phyloP scores from a whole-genome alignment of 2,329 filamentous ascomycete species.

The Leptographium wingfieldii region DNA sequence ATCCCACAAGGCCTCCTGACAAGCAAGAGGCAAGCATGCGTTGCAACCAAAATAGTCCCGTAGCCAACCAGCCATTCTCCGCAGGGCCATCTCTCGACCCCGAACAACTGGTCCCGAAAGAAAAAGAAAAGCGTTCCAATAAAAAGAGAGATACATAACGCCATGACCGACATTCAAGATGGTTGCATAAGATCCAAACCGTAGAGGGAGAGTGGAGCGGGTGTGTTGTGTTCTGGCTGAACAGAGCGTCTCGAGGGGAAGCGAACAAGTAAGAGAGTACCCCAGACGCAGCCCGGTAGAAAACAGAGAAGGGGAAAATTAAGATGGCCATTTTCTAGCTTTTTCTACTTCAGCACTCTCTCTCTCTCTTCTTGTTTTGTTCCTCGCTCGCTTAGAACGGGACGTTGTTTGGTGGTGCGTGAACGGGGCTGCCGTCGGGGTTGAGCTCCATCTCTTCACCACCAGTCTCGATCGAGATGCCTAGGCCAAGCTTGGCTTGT shows the following conservation, averaged over 20 bases:
- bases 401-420: slow-evolving; percentile 41
- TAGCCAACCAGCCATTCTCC: not conserved
- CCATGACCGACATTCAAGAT: not conserved
- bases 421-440: slow-evolving; percentile 49
- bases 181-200: not conserved
- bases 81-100: not conserved
- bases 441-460: slow-evolving; percentile 80
- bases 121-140: not conserved
- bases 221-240: not conserved
- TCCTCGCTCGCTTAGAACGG: slow-evolving; percentile 42
- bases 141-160: not conserved
- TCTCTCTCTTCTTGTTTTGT: not conserved
- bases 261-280: not conserved
- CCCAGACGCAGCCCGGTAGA: not conserved
- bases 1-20: not conserved
- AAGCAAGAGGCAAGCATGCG: not conserved
- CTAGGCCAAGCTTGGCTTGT: slow-evolving; percentile 87
- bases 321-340: not conserved
- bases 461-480: slow-evolving; percentile 79
- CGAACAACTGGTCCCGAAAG: not conserved
- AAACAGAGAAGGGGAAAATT: not conserved
- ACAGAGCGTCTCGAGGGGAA: not conserved
- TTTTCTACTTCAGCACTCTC: not conserved
- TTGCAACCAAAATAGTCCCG: not conserved
- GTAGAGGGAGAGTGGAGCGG: slow-evolving; percentile 4